Percentiles rank a stretch among this genome's conserved stretches.
phyloP scores from a whole-genome alignment of 2,329 filamentous ascomycete genomes.

The Cytospora piceae region DNA sequence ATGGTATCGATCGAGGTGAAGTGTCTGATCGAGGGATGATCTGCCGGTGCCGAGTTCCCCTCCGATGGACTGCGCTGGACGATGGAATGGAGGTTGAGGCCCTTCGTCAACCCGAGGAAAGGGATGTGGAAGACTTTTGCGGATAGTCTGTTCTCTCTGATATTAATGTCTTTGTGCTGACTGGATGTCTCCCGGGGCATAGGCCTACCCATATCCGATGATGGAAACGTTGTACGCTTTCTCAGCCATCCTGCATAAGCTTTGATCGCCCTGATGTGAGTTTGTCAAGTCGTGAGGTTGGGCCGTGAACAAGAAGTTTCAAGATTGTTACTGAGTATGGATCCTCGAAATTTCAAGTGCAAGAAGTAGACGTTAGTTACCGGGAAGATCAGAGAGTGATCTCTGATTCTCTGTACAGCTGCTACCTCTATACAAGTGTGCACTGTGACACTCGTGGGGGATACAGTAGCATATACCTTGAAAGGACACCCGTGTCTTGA shows the following conservation, averaged over 20 bases:
- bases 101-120: constrained; percentile 67
- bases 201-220: constrained; percentile 36
- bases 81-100: constrained; percentile 72
- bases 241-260: constrained; percentile 12
- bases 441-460: too few species aligned
- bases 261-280: not conserved
- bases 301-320: too few species aligned
- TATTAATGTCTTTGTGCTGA: not conserved
- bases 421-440: too few species aligned
- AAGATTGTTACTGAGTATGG: too few species aligned
- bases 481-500: too few species aligned
- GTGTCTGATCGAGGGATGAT: constrained; percentile 67
- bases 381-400: too few species aligned
- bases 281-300: too few species aligned
- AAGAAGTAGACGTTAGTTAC: too few species aligned
- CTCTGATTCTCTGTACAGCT: too few species aligned
- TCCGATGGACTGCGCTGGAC: constrained; percentile 72
- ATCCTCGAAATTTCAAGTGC: too few species aligned
- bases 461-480: too few species aligned
- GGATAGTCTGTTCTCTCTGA: constrained; percentile 47
- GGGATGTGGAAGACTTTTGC: constrained; percentile 77
- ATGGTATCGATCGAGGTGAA: constrained; percentile 66
- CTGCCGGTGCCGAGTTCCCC: constrained; percentile 67
- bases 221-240: constrained; percentile 38
- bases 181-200: not conserved